Base-by-base conservation (phyloP, 768 basidiomycete genomes). In the Termitomyces sp. region DNA sequence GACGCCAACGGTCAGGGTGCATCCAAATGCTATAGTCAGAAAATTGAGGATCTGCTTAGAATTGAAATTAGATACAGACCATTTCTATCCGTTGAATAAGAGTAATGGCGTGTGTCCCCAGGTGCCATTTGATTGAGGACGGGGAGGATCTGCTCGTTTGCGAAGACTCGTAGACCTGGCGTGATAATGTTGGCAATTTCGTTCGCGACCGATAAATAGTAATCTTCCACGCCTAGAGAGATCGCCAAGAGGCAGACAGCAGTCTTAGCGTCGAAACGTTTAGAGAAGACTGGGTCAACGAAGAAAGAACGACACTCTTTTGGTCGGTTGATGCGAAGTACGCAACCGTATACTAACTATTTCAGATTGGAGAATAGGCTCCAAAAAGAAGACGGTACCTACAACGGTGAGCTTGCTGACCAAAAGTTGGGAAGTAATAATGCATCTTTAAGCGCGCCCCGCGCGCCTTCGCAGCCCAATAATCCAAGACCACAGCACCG, bases 171-270 rank as follows among this genome's bases (percentile, higher is more conserved):
- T 28, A 52, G 28, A 20, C 7, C 26, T 28, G 37, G 51, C 12
- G 51, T n/a, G 6, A 52, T 41, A 6, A 52, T 52, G 51, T 29
- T 52, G 10, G 51, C 37, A 18, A 52, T 29, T 26, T 52, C 26
- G 12, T n/a, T 41, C 34, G 69, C 68, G 34, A 84, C 66, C 4
- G 69, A 66, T 18, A 80, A 82, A 45, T 87, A 79, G 61, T 84
- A 84, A 22, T 75, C 69, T 5, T 83, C 84, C 10, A 85, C 72
- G 9, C 84, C 84, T 59, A 83, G 77, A 2, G 85, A 82, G 67
- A 90, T 80, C 0, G 87, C 88, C 16, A 82, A 72, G 24, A 90
- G 68, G 58, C 80, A 83, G 2, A 82, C 88, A 0, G 88, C 89
- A 0, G 78, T 75, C 67, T 86, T 88, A n/a, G 87, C 88, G 53